phyloP scores from a whole-genome alignment of 2,329 filamentous ascomycete species.

The Xenosphaeropsis pyriputrescens region DNA sequence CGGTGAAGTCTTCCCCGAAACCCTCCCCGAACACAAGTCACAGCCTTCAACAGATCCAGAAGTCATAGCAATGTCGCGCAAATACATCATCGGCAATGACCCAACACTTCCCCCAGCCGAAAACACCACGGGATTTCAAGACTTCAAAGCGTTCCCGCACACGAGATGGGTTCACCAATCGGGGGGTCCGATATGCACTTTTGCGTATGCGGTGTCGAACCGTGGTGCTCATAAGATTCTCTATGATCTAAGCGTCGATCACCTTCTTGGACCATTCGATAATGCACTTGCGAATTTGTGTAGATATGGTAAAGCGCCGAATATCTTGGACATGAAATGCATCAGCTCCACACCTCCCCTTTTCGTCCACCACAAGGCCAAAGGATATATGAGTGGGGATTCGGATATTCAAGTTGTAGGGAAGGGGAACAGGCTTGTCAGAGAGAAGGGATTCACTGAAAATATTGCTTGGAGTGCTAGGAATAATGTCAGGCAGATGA shows the following conservation, averaged over 20 bases:
- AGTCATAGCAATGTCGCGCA: background rate
- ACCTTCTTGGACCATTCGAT: slow-evolving; percentile 16
- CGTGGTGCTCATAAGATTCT: slow-evolving; percentile 35
- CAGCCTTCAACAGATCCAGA: background rate
- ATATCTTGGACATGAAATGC: slow-evolving; percentile 16
- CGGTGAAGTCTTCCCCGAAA: slow-evolving; percentile 10
- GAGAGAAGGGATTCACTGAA: slow-evolving; percentile 17
- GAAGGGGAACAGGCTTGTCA: slow-evolving; percentile 4
- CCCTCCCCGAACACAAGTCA: slow-evolving; percentile 5
- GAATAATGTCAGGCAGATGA: slow-evolving; percentile 17
- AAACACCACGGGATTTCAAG: slow-evolving; percentile 2
- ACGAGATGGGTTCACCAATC: slow-evolving; percentile 15
- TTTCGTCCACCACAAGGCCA: slow-evolving; percentile 20
- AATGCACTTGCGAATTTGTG: slow-evolving; percentile 18
- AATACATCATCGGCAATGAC: slow-evolving; percentile 12
- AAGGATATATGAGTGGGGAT: slow-evolving; percentile 14
- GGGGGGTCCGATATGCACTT: slow-evolving; percentile 17
- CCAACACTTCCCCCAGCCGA: slow-evolving; percentile 10
- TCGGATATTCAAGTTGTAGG: slow-evolving; percentile 17
- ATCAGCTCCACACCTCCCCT: slow-evolving; percentile 19
- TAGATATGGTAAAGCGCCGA: slow-evolving; percentile 11
- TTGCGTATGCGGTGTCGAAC: slow-evolving; percentile 19
- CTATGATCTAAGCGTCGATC: slow-evolving; percentile 36
- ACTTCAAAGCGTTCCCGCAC: slow-evolving; percentile 4
- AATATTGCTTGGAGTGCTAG: slow-evolving; percentile 20